Evolutionary conservation across 192 early-diverging fungal genomes (phyloP).

Genomic region (Backusella circina): DNA sequence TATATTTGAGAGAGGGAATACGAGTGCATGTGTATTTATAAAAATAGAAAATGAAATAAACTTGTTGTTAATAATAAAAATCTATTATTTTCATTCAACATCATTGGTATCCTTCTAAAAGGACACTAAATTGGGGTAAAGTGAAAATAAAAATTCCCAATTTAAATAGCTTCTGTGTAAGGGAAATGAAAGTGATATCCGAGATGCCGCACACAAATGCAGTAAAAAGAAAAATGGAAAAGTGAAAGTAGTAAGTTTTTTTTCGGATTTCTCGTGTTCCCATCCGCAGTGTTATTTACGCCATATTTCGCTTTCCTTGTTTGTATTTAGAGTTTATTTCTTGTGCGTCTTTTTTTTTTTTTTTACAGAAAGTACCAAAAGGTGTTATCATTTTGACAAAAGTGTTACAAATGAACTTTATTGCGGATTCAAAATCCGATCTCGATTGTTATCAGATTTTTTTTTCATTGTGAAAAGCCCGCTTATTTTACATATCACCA

Average conservation of each 20-base stretch:
- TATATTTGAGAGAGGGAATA: too few relatives aligned
- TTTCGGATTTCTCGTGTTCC: constrained; percentile 3
- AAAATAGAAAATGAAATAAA: background rate
- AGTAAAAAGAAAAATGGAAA: background rate
- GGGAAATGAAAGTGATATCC: background rate
- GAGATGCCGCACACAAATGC: background rate
- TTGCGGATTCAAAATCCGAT: background rate
- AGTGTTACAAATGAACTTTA: background rate
- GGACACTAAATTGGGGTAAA: background rate
- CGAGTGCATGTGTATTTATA: background rate
- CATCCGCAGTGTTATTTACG: background rate
- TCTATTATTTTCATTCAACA: background rate
- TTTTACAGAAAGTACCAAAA: background rate
- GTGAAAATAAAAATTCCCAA: background rate
- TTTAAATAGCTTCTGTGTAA: background rate
- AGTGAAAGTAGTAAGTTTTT: background rate
- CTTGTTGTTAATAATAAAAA: background rate
- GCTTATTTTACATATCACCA: background rate
- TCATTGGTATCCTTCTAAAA: background rate
- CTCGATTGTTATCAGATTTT: background rate
- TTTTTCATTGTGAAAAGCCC: background rate
- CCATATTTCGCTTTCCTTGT: background rate
- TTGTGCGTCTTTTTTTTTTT: background rate
- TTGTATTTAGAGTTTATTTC: background rate
- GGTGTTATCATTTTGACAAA: background rate